Conservation (phyloP, 345 rosid species). For the Excoecaria agallocha region DNA sequence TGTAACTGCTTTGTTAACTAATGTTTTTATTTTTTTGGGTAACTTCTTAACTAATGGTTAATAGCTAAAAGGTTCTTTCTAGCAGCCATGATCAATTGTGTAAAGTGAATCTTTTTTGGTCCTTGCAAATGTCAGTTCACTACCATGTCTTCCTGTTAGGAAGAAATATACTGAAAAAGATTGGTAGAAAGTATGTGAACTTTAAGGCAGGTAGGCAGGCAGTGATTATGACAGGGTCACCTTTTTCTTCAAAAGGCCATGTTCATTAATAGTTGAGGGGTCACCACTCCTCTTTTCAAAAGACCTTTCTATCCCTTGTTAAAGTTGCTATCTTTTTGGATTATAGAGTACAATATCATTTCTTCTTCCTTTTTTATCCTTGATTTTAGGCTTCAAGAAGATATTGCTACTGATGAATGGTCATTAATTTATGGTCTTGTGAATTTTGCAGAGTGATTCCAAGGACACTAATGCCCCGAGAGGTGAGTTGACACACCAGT, state of each 20-base stretch:
- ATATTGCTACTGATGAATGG: not conserved
- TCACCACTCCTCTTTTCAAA: not conserved
- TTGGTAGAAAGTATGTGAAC: conserved; percentile 17
- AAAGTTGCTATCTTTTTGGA: not conserved
- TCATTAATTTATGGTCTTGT: conserved; percentile 1
- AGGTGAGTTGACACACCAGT: conserved; percentile 43
- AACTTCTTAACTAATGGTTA: not conserved
- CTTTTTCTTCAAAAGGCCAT: conserved; percentile 9
- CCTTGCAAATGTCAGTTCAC: conserved; percentile 25
- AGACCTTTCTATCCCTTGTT: not conserved
- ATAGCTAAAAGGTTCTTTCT: conserved; percentile 4
- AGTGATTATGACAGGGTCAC: conserved; percentile 8
- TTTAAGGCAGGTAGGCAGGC: conserved; percentile 16
- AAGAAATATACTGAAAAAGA: conserved; percentile 14
- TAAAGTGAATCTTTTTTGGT: conserved; percentile 24
- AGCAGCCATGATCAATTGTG: conserved; percentile 16
- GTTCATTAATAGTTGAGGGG: conserved; percentile 1
- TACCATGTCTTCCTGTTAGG: conserved; percentile 17
- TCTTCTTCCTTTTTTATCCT: too few species aligned
- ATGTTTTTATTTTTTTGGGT: not conserved
- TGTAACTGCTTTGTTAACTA: not conserved
- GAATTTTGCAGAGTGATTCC: conserved; percentile 73
- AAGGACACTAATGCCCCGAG: conserved; percentile 75
- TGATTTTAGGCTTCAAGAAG: not conserved
- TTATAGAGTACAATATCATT: not conserved